Base-by-base conservation (phyloP, 352 stramenopile species). In the Globisporangium yorkense region DNA sequence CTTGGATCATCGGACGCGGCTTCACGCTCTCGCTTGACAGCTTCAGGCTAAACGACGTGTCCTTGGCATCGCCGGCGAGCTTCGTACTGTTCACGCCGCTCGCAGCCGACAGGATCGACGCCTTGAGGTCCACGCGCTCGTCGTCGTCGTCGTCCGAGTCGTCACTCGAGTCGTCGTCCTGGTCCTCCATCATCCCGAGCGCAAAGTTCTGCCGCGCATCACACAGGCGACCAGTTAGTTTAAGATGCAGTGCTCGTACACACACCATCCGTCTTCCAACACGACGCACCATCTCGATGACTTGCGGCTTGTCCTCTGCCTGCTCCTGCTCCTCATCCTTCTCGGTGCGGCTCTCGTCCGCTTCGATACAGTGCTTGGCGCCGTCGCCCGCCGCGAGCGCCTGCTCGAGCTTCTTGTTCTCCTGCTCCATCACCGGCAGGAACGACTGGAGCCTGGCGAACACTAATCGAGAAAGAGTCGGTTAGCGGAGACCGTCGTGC, bases 271-370 rank as follows among this genome's bases (percentile, higher is more conserved):
- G 12, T 12, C 10, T 5, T 1, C 2, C 13, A 16, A 5, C 37
- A 2, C 24, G n/a, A 74, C 65, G 62, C 53, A 92, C 82, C 80
- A 92, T 90, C 61, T 90, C 76, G 59, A 92, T 89, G 31, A 90
- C 72, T 0, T 68, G 77, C 16, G 68, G 62, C 49, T 81, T 77
- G 13, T 48, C 51, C n/a, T 39, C 37, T 15, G 6, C 44, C 5
- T n/a, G 27, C 16, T 15, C 24, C 9, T 27, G 20, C 18, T 50
- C 29, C 5, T 15, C 31, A 10, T 48, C 48, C 16, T 48, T 39
- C 61, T 39, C 44, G 5, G 46, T 51, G 1, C 49, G 47, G 3
- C 29, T 48, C 40, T 81, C 70, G 51, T 74, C 65, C 35, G 86
- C 65, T 65, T 92, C 83, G 56, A 92, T 92, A 59, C 80, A 89